Percentiles rank a stretch among this genome's conserved stretches.
Conservation (phyloP, 345 rosid genomes). For the Limnanthes douglasii region DNA sequence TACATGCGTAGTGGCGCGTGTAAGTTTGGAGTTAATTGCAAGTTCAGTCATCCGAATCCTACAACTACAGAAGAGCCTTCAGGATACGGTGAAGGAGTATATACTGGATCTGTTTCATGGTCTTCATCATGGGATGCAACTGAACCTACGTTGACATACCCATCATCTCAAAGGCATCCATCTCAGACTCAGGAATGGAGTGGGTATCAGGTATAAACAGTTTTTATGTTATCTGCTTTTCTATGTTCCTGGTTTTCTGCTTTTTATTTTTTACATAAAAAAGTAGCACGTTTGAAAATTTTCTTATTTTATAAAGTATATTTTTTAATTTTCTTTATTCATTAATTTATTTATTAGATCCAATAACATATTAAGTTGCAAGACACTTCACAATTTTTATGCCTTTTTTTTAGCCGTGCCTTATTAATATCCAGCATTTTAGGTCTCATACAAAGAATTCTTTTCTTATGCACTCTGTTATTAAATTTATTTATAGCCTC, state of each 20-base stretch:
- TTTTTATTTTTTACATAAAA: no score
- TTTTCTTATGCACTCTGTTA: no score
- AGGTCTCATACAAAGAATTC: no score
- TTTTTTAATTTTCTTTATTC: no score
- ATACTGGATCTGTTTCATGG: slow-evolving; percentile 43
- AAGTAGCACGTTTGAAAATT: no score
- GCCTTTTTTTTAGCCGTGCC: no score
- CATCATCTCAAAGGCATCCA: slow-evolving; percentile 47
- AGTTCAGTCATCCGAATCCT: slow-evolving; percentile 95
- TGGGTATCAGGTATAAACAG: slow-evolving; percentile 90
- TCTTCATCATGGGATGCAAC: slow-evolving; percentile 50
- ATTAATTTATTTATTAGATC: no score
- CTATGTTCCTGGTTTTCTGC: neutral
- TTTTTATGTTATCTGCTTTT: neutral
- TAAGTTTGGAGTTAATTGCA: slow-evolving; percentile 78
- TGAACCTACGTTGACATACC: slow-evolving; percentile 20
- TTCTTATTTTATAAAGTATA: no score
- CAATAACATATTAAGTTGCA: no score
- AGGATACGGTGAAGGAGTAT: slow-evolving; percentile 45
- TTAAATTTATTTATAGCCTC: no score
- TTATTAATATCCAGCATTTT: no score
- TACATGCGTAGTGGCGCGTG: slow-evolving; percentile 98
- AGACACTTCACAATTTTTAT: no score
- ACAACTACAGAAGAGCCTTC: slow-evolving; percentile 34
- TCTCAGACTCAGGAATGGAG: slow-evolving; percentile 67